Evolutionary conservation across 441 rosid genomes (phyloP), one percentile per base, ranked within the genome.

Genomic region (Erysimum cheiri): DNA sequence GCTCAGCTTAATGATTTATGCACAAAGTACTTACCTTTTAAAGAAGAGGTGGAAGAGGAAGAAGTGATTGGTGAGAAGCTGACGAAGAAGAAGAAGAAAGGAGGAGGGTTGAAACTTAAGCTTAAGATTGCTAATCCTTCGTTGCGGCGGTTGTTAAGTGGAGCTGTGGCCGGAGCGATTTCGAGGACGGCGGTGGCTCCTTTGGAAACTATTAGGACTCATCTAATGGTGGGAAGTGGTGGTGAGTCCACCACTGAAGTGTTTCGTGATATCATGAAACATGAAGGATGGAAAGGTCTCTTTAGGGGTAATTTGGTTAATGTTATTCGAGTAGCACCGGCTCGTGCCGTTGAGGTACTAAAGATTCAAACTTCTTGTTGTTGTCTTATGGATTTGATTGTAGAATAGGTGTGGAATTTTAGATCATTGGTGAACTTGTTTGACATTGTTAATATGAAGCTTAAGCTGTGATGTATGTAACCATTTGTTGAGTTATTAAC

Each of bases 321-420:
- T 72, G 96, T 94, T 46, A 87, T 94, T 71, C 85, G 97, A 29
- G 97, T 91, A 60, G 96, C 97, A 0, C 98, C 97, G 15, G 89
- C 96, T 84, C 88, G 88, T 71, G 97, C 97, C 15, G 90, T 91
- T 11, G 96, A 91, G 98, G 98, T 94, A 88, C 31, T 3, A n/a
- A 6, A 57, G 28, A 43, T 22, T 39, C 50, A 2, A 13, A 40
- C 19, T 31, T 19, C 19, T 31, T 19, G 58, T n/a, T n/a, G 13
- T 12, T 48, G 8, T 41, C 17, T 19, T 41, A 41, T 4, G 17
- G 48, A 15, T 47, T 41, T 41, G 36, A 22, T 49, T 66, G 33
- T 41, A 4, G 69, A 48, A 5, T n/a, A 48, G 35, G 2, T 64
- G 11, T 15, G 29, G 50, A 65, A 12, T 5, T 39, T 15, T 28